These are phyloP conservation scores for Arabidopsis hybrid DNA, from an alignment of 441 rosid species.

Conservation along the genomic window DNA sequence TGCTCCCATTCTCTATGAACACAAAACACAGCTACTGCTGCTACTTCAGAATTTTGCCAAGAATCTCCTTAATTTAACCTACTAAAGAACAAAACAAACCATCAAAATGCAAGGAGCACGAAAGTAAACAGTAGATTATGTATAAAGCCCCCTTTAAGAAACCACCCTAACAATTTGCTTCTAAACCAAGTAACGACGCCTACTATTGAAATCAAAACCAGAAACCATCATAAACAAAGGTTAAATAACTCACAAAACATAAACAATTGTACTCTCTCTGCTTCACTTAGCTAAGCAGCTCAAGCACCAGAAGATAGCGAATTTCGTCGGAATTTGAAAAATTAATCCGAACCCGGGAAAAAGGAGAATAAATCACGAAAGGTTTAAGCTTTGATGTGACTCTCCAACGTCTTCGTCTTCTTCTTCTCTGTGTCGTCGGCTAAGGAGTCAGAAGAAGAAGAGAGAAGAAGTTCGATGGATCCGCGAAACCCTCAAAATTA, in stretches of 20 bases:
- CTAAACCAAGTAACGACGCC: not conserved
- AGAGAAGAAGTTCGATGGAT: not conserved
- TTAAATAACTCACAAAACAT: not conserved
- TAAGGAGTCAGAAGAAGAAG: not conserved
- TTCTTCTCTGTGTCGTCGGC: constrained; percentile 17
- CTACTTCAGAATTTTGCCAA: too few species aligned
- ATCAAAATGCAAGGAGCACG: not conserved
- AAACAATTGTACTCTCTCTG: constrained; percentile 4
- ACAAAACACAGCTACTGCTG: not conserved
- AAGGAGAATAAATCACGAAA: not conserved
- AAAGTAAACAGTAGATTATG: not conserved
- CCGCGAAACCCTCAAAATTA: not conserved
- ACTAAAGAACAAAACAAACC: constrained; percentile 11
- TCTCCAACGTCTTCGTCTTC: constrained; percentile 26
- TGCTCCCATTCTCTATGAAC: constrained; percentile 30
- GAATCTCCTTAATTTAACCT: too few species aligned
- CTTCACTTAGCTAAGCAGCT: not conserved
- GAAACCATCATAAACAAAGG: not conserved
- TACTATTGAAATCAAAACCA: not conserved
- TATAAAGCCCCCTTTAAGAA: not conserved
- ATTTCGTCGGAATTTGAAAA: not conserved
- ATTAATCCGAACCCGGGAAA: not conserved
- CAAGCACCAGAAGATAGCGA: not conserved
- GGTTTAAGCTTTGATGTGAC: not conserved
- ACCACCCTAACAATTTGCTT: not conserved